Percentiles rank a stretch among this genome's conserved stretches.
These are phyloP conservation scores for Panellus pusillus DNA, from an alignment of 768 basidiomycete species.

Conservation along the genomic window DNA sequence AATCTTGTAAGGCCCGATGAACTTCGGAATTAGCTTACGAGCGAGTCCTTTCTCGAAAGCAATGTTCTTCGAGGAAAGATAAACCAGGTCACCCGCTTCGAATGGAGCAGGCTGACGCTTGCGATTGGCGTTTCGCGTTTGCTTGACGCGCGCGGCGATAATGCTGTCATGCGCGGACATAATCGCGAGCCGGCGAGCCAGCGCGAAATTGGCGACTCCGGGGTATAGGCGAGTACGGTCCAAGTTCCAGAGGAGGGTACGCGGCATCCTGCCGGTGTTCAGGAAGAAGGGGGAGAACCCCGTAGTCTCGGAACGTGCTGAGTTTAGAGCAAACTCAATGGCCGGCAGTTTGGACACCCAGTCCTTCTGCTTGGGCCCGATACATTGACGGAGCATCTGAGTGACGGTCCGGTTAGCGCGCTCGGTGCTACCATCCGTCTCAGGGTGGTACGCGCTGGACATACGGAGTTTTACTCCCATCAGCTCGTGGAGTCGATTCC, in stretches of 20 bases:
- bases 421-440: not conserved
- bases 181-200: conserved; percentile 16
- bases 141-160: conserved; percentile 23
- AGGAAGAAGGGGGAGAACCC: conserved; percentile 10
- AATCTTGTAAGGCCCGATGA: conserved; percentile 31
- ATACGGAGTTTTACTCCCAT: not conserved
- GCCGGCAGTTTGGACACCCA: not conserved
- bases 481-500: not conserved
- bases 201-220: not conserved
- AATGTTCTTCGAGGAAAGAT: conserved; percentile 31
- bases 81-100: conserved; percentile 5
- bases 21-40: conserved; percentile 31
- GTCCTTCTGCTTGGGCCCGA: not conserved
- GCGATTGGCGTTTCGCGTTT: conserved; percentile 25
- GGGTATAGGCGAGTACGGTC: not conserved
- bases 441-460: not conserved
- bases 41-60: conserved; percentile 26
- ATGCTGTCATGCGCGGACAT: conserved; percentile 29
- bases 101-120: conserved; percentile 7
- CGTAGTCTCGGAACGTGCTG: not conserved
- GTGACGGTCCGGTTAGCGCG: conserved; percentile 1
- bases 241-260: conserved; percentile 17
- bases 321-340: not conserved
- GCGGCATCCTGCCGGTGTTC: conserved; percentile 21
- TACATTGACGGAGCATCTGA: conserved; percentile 1